Percentiles rank a stretch among this genome's conserved stretches.
Evolutionary conservation across 768 basidiomycete species (phyloP).

Genomic region (Nevesoporus exiguus): DNA sequence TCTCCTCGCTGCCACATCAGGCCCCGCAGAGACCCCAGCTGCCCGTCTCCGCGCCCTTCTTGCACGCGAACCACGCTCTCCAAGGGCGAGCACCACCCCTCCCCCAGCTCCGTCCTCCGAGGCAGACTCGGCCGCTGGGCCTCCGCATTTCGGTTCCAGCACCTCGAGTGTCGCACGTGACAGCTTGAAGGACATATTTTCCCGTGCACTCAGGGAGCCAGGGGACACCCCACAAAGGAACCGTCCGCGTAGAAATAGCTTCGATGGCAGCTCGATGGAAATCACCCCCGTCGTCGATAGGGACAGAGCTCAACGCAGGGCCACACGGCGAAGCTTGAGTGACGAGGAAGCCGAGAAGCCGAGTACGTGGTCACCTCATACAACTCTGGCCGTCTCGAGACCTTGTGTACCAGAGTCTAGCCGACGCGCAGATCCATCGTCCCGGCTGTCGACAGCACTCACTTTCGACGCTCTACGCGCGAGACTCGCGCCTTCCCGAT

Average conservation of each 20-base stretch:
- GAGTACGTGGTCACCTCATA: conserved; percentile 39
- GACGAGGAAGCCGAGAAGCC: conserved; percentile 63
- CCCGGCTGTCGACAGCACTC: conserved; percentile 42
- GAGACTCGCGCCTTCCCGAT: conserved; percentile 39
- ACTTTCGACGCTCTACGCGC: conserved; percentile 47
- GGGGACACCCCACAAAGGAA: conserved; percentile 61
- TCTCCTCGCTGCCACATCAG: neutral
- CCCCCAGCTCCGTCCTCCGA: conserved; percentile 29
- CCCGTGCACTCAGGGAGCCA: conserved; percentile 59
- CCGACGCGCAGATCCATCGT: conserved; percentile 35
- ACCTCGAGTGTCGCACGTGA: conserved; percentile 51
- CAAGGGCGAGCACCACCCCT: conserved; percentile 23
- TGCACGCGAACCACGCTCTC: conserved; percentile 44
- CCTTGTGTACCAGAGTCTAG: conserved; percentile 18
- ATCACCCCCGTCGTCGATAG: conserved; percentile 44
- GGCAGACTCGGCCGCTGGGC: conserved; percentile 15
- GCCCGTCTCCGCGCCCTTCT: conserved; percentile 62
- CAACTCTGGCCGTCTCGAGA: conserved; percentile 4
- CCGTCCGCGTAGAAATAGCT: conserved; percentile 51
- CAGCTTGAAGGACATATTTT: conserved; percentile 63
- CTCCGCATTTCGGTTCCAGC: conserved; percentile 21
- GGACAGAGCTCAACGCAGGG: conserved; percentile 43
- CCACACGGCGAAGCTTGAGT: conserved; percentile 57
- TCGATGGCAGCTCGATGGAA: conserved; percentile 59
- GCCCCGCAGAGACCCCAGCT: conserved; percentile 47